These are phyloP conservation scores for Nitzschia putrida DNA, from an alignment of 108 stramenopile genomes.

Conservation along the genomic window DNA sequence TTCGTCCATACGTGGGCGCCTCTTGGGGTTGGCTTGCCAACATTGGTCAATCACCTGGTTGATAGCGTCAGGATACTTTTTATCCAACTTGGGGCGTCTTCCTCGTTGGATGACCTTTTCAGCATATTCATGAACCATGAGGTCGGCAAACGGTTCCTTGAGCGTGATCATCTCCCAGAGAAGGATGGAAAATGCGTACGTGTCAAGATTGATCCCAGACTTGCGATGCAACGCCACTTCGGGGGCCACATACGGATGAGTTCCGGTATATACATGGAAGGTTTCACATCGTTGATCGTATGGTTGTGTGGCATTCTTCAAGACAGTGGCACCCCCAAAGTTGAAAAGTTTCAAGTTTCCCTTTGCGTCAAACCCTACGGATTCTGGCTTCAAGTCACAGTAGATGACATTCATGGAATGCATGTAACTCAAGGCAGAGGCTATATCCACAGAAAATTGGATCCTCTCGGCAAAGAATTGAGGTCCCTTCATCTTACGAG, in stretches of 20 bases:
- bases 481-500: not conserved
- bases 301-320: not conserved
- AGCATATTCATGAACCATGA: not conserved
- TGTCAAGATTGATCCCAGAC: not conserved
- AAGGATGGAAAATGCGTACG: constrained; percentile 1
- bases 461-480: constrained; percentile 29
- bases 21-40: not conserved
- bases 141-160: constrained; percentile 1
- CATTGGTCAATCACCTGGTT: not conserved
- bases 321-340: not conserved
- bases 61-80: not conserved
- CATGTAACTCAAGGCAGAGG: not conserved
- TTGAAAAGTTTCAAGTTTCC: not conserved
- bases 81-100: not conserved
- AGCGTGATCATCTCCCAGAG: constrained; percentile 5
- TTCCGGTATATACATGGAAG: not conserved
- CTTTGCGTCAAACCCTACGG: not conserved
- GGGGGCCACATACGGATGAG: not conserved
- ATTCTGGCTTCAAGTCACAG: not conserved
- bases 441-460: constrained; percentile 17
- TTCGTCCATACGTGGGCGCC: not conserved
- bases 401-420: not conserved
- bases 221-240: not conserved
- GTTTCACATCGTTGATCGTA: not conserved
- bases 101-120: constrained; percentile 1